Evolutionary conservation across 257 asterid species (phyloP), one percentile per base, ranked within the genome.

Genomic region (Rehmannia glutinosa): DNA sequence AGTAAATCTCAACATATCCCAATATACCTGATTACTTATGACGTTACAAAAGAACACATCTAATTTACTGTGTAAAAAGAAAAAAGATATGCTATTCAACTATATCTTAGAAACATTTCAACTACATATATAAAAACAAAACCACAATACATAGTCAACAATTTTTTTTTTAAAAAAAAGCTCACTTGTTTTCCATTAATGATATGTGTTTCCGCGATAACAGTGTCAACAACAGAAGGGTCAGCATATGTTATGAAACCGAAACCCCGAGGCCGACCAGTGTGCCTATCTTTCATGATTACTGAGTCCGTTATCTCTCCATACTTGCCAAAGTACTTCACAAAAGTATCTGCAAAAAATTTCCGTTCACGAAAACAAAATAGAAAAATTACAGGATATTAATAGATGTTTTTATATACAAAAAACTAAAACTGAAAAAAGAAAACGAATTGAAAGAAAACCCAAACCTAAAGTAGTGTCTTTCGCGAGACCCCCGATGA

Each of bases 221-320:
- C 97, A 42, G 89, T 82, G 81, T 90, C 96, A 6, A 91, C 99
- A 54, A 88, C 96, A 2, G 75, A 30, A 1, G 96, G 92, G 68
- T 88, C 92, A 0, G 91, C 96, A 52, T 83, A 93, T 2, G 99
- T 90, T 30, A 90, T 90, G 78, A 93, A 93, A 46, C 99, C 96
- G 28, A 93, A 93, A 20, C 99, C 99, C 73, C 99, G 74, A 1
- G 97, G 99, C 15, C 97, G 88, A 24, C 99, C 95, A 1, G 99
- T 90, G 70, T 81, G 83, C 62, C 96, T 81, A 69, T 93, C 96
- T 69, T 88, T 93, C 97, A 93, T 90, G 68, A 93, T 93, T 43
- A 93, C 99, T 19, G 97, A 93, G 76, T 93, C 97, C 2, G 95
- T 90, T 53, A 93, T 93, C 79, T 90, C 96, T 28, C 99, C 99